phyloP scores from a whole-genome alignment of 345 rosid genomes.

The Salix caprea region DNA sequence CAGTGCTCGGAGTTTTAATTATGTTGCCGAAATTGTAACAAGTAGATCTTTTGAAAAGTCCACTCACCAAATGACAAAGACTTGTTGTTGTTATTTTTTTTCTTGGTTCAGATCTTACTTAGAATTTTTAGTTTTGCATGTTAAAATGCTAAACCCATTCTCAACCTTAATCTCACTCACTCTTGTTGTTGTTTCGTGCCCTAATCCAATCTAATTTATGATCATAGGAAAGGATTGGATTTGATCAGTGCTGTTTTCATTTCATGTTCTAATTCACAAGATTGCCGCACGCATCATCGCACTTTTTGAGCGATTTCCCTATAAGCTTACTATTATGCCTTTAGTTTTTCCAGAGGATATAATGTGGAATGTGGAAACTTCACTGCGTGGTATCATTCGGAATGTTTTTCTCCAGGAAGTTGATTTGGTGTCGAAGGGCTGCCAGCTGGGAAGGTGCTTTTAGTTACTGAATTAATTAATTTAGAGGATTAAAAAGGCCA shows the following conservation, averaged over 20 bases:
- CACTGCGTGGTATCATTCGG: not conserved
- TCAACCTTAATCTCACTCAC: no score
- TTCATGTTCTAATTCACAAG: no score
- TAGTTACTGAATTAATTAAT: not conserved
- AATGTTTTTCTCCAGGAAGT: not conserved
- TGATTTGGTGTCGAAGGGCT: not conserved
- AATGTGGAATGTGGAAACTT: not conserved
- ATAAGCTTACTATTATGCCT: not conserved
- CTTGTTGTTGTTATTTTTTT: no score
- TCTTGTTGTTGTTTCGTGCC: no score
- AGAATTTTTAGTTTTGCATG: not conserved
- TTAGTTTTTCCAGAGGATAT: not conserved
- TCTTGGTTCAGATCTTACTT: not conserved
- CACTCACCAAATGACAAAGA: not conserved
- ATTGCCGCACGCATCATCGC: no score
- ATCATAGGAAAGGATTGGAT: no score
- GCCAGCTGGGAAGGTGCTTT: not conserved
- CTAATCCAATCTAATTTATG: no score
- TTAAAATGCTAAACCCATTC: no score
- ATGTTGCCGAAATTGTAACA: not conserved
- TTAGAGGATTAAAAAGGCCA: not conserved
- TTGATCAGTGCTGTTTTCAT: no score
- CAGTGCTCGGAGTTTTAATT: not conserved
- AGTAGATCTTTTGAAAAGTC: not conserved
- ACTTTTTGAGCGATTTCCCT: no score